These are phyloP conservation scores for Asterochloris erici DNA, from an alignment of 139 green algal genomes.

Conservation along the genomic window DNA sequence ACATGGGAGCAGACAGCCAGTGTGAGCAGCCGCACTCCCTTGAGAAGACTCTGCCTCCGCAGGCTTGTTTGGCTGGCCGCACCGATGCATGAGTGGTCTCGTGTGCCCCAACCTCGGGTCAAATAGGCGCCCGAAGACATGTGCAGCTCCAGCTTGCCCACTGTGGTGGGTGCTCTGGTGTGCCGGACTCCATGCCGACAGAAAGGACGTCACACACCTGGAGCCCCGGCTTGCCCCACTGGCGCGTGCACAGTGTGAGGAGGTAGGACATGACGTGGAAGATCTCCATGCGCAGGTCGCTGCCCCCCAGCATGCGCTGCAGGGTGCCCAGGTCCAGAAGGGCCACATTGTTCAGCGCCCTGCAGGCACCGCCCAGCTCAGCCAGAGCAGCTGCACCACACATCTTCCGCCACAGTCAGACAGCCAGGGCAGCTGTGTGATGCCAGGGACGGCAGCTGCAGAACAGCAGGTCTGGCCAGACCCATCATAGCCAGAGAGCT, in stretches of 20 bases:
- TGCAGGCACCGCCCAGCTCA: neutral
- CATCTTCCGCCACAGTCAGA: neutral
- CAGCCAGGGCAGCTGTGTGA: neutral
- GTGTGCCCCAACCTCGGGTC: too few species aligned
- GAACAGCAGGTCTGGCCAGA: too few species aligned
- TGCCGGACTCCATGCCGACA: neutral
- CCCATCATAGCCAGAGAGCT: too few species aligned
- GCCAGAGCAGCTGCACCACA: neutral
- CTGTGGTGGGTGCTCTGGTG: too few species aligned
- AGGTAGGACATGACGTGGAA: conserved; percentile 50
- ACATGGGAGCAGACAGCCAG: too few species aligned
- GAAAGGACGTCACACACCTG: neutral
- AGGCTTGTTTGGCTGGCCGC: too few species aligned
- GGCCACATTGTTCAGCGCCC: conserved; percentile 19
- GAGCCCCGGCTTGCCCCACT: conserved; percentile 16
- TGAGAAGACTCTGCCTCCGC: too few species aligned
- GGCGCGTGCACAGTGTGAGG: conserved; percentile 47
- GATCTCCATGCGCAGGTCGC: conserved; percentile 47
- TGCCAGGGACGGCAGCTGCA: too few species aligned
- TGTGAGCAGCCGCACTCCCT: too few species aligned
- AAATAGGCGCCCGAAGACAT: too few species aligned
- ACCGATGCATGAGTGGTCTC: too few species aligned
- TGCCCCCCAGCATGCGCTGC: conserved; percentile 41
- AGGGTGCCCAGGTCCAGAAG: conserved; percentile 42
- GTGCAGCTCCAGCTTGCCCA: too few species aligned